Evolutionary conservation across 805 yeast species (phyloP).

Genomic region (Saturnispora ahearnii): DNA sequence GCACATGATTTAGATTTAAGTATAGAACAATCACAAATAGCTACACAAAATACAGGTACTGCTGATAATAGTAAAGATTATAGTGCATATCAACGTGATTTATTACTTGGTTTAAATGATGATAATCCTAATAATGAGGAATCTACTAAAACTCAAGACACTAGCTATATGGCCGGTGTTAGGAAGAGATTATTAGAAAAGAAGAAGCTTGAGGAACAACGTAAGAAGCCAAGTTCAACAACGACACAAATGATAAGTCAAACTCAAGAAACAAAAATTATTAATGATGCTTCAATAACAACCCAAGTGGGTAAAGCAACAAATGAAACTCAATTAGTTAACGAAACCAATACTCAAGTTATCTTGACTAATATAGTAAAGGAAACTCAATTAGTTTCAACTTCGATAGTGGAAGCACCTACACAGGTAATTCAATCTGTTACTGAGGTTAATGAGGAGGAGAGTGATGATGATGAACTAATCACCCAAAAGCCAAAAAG

Average conservation of each 20-base stretch:
- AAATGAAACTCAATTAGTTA: neutral
- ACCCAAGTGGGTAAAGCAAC: neutral
- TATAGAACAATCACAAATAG: neutral
- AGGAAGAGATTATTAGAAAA: slow-evolving; percentile 6
- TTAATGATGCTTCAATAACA: neutral
- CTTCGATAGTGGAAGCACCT: neutral
- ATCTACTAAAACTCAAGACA: neutral
- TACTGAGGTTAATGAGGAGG: slow-evolving; percentile 5
- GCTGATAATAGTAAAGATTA: neutral
- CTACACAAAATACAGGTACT: neutral
- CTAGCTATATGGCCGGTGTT: slow-evolving; percentile 6
- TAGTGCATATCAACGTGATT: slow-evolving; percentile 2
- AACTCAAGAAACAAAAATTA: neutral
- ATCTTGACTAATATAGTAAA: neutral
- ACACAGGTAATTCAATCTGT: neutral
- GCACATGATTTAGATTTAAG: neutral
- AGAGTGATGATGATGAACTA: slow-evolving; percentile 7
- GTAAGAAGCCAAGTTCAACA: neutral
- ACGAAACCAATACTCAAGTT: neutral
- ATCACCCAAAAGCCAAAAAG: neutral
- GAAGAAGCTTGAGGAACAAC: slow-evolving; percentile 2
- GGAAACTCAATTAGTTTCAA: neutral
- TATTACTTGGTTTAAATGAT: slow-evolving; percentile 1
- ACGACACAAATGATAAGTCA: neutral
- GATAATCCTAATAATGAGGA: neutral